Evolutionary conservation across 495 filamentous ascomycete species (phyloP).

Genomic region (Tuber umbilicatum): DNA sequence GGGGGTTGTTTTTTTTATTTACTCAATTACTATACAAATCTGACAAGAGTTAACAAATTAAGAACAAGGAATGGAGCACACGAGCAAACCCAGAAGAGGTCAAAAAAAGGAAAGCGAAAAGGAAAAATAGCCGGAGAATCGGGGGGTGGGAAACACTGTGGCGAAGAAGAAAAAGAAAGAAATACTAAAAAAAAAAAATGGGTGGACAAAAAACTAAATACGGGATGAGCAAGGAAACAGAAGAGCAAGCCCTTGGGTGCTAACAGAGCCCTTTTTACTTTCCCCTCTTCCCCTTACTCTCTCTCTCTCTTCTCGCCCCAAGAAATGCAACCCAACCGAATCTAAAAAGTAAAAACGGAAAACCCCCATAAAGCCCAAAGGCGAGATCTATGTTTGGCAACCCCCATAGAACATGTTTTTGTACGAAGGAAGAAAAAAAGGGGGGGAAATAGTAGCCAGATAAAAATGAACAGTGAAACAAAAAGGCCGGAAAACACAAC

Average conservation of each 20-base stretch:
- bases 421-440: conserved; percentile 28
- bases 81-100: not conserved
- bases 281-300: conserved; percentile 36
- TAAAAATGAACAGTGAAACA: conserved; percentile 36
- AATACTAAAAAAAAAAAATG: conserved; percentile 25
- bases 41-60: conserved; percentile 37
- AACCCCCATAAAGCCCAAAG: conserved; percentile 25
- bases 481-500: conserved; percentile 31
- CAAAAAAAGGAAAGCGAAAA: conserved; percentile 31
- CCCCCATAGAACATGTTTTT: conserved; percentile 35
- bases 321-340: conserved; percentile 36
- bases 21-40: conserved; percentile 40
- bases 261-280: conserved; percentile 35
- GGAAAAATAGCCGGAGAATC: conserved; percentile 24
- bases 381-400: conserved; percentile 38
- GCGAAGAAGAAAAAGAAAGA: conserved; percentile 34
- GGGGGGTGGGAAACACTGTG: conserved; percentile 29
- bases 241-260: conserved; percentile 33
- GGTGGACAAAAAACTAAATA: conserved; percentile 30
- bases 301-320: conserved; percentile 26
- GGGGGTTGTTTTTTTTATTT: conserved; percentile 37
- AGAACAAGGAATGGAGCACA: not conserved
- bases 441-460: conserved; percentile 20
- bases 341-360: conserved; percentile 36
- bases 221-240: conserved; percentile 37